These are phyloP conservation scores for Diaporthe eres DNA, from an alignment of 2,329 filamentous ascomycete species.

Conservation along the genomic window DNA sequence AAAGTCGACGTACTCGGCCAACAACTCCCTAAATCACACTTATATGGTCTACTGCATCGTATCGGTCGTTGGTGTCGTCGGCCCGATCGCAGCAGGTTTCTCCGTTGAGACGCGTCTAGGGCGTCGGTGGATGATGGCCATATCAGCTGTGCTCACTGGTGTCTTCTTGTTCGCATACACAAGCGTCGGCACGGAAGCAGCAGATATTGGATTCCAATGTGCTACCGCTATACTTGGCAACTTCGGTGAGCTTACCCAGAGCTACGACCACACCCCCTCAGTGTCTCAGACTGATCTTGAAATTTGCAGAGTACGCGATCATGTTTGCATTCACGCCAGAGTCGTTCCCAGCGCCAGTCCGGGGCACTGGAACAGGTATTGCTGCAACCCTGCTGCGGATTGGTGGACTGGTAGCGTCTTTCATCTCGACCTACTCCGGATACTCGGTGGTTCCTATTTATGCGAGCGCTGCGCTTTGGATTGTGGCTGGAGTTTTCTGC, in stretches of 20 bases:
- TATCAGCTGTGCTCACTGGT: constrained; percentile 59
- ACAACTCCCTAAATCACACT: constrained; percentile 49
- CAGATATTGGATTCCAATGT: constrained; percentile 56
- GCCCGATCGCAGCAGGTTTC: constrained; percentile 58
- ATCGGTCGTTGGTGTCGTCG: constrained; percentile 55
- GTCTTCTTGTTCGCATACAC: constrained; percentile 63
- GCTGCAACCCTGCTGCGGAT: constrained; percentile 56
- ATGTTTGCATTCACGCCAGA: constrained; percentile 67
- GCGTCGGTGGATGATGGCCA: constrained; percentile 60
- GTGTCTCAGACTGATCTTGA: neutral
- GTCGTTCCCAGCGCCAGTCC: constrained; percentile 68
- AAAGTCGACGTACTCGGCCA: constrained; percentile 50
- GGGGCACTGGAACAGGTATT: constrained; percentile 67
- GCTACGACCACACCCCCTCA: neutral
- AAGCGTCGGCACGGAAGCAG: constrained; percentile 54
- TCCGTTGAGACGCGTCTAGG: constrained; percentile 58
- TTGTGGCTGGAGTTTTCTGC: constrained; percentile 57
- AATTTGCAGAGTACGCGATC: constrained; percentile 51
- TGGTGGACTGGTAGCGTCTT: constrained; percentile 56
- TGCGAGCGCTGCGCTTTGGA: constrained; percentile 60
- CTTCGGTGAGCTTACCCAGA: constrained; percentile 49
- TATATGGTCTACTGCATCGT: constrained; percentile 55
- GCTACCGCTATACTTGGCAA: constrained; percentile 62
- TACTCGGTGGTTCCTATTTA: constrained; percentile 61
- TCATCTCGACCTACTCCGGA: constrained; percentile 59